Conservation (phyloP, 176 grass and related monocot species). For the Hordeum marinum region DNA sequence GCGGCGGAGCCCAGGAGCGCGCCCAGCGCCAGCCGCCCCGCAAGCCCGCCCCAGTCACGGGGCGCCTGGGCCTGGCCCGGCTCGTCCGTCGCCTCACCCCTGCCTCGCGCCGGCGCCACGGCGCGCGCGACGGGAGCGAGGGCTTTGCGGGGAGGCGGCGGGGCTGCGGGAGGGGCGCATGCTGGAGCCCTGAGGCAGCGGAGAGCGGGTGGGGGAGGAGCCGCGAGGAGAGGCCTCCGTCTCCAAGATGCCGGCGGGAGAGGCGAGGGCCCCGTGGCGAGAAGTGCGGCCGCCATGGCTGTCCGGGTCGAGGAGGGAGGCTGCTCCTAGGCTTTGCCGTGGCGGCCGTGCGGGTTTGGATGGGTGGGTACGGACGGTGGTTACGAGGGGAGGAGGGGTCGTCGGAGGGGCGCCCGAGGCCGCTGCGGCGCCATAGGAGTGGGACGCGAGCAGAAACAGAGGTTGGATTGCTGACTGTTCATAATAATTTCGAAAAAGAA, state of each 20-base stretch:
- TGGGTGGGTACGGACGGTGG: neutral
- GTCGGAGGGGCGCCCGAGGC: conserved; percentile 10
- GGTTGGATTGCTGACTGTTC: too few species aligned
- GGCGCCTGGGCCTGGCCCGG: neutral
- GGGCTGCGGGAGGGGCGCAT: neutral
- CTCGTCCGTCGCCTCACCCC: neutral
- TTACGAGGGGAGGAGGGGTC: neutral
- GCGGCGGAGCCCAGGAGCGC: conserved; percentile 20
- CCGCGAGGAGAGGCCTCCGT: neutral
- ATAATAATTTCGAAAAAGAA: too few species aligned
- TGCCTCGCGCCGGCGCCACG: neutral
- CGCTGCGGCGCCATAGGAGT: neutral
- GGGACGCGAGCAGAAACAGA: too few species aligned
- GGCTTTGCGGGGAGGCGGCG: neutral
- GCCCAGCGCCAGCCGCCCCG: conserved; percentile 8
- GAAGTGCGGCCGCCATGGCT: conserved; percentile 19
- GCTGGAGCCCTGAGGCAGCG: neutral
- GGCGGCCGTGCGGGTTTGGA: neutral
- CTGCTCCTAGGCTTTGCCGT: neutral
- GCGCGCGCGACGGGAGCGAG: neutral
- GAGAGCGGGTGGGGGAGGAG: neutral
- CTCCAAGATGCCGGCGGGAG: neutral
- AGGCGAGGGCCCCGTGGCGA: neutral
- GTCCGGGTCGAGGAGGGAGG: neutral
- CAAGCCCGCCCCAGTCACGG: neutral